Evolutionary conservation across 106 monocot genomes (phyloP).

Genomic region (Apostasia shenzhenica): DNA sequence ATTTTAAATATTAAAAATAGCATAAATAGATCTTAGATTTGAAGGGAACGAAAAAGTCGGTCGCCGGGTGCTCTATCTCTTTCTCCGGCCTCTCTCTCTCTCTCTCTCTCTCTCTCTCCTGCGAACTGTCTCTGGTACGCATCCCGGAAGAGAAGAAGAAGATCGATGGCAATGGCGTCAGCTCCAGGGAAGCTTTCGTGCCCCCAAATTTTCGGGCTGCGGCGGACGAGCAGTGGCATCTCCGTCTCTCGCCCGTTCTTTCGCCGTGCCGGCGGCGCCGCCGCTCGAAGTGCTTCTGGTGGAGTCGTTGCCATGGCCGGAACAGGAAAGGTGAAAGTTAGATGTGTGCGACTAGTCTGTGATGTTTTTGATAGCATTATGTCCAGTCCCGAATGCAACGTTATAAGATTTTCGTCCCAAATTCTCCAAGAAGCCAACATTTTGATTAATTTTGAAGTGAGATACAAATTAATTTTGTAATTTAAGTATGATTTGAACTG

Average conservation of each 20-base stretch:
- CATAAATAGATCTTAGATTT: too few relatives aligned
- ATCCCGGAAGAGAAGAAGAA: background rate
- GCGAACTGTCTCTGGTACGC: too few relatives aligned
- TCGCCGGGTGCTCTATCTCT: too few relatives aligned
- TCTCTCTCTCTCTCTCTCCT: too few relatives aligned
- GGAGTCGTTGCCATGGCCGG: slow-evolving; percentile 64
- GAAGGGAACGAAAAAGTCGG: too few relatives aligned
- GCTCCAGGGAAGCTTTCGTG: slow-evolving; percentile 11
- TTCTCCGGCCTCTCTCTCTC: too few relatives aligned
- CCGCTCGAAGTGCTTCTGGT: slow-evolving; percentile 19
- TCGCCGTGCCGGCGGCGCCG: slow-evolving; percentile 15
- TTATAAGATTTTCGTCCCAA: background rate
- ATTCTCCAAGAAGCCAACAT: background rate
- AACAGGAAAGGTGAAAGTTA: slow-evolving; percentile 45
- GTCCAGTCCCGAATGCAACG: too few relatives aligned
- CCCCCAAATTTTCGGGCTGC: slow-evolving; percentile 29
- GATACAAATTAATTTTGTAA: background rate
- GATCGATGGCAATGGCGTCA: slow-evolving; percentile 27
- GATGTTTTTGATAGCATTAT: background rate
- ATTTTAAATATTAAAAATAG: too few relatives aligned
- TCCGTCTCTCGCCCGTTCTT: background rate
- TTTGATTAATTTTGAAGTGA: background rate
- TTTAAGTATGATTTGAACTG: background rate
- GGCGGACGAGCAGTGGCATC: slow-evolving; percentile 9
- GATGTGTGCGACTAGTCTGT: background rate